These are phyloP conservation scores for Umbilicus rupestris DNA, from an alignment of 164 flowering plant genomes.

Conservation along the genomic window DNA sequence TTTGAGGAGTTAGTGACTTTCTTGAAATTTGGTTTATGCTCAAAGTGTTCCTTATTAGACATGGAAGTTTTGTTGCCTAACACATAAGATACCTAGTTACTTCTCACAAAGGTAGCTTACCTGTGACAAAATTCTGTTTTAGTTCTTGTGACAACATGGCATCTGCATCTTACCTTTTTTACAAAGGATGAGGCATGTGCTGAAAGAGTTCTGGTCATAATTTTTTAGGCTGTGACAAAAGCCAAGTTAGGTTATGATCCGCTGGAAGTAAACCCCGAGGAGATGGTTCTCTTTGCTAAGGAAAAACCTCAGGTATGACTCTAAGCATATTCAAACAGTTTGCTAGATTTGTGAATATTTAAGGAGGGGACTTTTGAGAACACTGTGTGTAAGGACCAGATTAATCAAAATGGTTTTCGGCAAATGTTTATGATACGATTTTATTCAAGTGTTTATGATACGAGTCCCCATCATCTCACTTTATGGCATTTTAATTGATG, in stretches of 20 bases:
- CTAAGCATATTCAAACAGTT: background rate
- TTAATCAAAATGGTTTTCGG: too few relatives aligned
- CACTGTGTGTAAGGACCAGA: background rate
- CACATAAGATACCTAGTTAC: background rate
- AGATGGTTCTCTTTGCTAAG: constrained; percentile 96
- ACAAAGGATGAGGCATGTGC: background rate
- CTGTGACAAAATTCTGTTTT: background rate
- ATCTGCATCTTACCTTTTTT: background rate
- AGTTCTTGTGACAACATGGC: background rate
- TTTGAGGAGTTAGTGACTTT: background rate
- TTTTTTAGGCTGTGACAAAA: constrained; percentile 85
- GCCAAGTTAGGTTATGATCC: constrained; percentile 98
- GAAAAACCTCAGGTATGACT: constrained; percentile 81
- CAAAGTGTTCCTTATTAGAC: background rate
- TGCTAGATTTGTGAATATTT: background rate
- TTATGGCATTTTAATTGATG: background rate
- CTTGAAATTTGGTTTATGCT: background rate
- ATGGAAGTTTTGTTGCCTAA: background rate
- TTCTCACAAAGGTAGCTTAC: background rate
- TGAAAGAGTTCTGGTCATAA: constrained; percentile 3
- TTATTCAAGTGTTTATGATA: background rate
- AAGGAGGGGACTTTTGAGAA: background rate
- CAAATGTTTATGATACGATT: too few relatives aligned
- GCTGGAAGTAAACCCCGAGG: constrained; percentile 97
- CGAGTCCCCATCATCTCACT: background rate